Evolutionary conservation across 129 eudicot genomes (phyloP), one percentile per base, ranked within the genome.

Genomic region (Pseudognaphalium luteoalbum): DNA sequence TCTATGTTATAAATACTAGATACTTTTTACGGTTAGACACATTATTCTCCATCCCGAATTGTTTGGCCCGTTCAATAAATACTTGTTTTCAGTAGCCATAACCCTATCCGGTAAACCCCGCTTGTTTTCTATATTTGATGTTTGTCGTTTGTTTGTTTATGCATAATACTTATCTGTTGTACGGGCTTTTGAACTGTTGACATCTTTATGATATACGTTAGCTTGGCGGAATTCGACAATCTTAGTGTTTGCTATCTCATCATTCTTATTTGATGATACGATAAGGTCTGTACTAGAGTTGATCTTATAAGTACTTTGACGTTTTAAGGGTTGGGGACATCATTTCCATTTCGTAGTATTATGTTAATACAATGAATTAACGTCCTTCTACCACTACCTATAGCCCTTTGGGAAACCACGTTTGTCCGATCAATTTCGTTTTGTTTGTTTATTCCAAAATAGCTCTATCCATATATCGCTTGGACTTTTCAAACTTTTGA

Each of bases 21-120:
- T 15, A 56, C 39, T 73, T 64, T 57, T 57, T 77, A 68, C 11
- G 17, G 59, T 47, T 69, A 17, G 51, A 59, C 70, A 15, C 30
- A 22, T 69, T 76, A 6, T 58, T 69, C 21, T 78, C 76, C 68
- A 59, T 29, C 9, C 44, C 34, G 2, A 22, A 56, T 59, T 16
- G 32, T 77, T 35, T 39, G 56, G 29, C 34, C 62, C n/a, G 35
- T 39, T 16, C 10, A 54, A 17, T 54, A 54, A 17, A 68, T 39
- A 68, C 72, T 8, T 54, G 11, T 16, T 37, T 4, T 21, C 56
- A 1, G 25, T 8, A 68, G n/a, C 51, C 51, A 66, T 44, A 68
- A 20, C 20, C 22, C 29, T 68, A 68, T 42, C 32, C 6, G 39
- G 61, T 19, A n/a, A 54, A 54, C 20, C 25, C n/a, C 67, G 2